phyloP scores from a whole-genome alignment of 1,139 yeast genomes.

The Hemisphaericaspora xylofermentans region DNA sequence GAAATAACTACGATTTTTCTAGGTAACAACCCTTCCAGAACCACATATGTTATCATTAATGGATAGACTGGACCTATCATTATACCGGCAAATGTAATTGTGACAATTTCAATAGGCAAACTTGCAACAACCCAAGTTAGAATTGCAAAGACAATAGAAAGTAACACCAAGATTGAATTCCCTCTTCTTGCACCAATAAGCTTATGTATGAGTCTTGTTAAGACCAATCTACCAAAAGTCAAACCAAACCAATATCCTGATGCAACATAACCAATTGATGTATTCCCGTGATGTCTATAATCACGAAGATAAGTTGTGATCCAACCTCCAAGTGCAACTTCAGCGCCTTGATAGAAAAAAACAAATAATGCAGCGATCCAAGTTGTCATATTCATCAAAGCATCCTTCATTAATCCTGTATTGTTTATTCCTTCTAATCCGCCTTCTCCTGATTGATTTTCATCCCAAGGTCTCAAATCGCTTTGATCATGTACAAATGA shows the following conservation, averaged over 20 bases:
- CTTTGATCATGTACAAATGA: slow-evolving; percentile 45
- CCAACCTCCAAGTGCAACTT: slow-evolving; percentile 73
- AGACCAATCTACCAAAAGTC: slow-evolving; percentile 55
- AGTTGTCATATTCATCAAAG: slow-evolving; percentile 43
- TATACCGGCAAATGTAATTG: slow-evolving; percentile 49
- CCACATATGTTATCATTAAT: slow-evolving; percentile 47
- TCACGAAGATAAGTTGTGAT: slow-evolving; percentile 61
- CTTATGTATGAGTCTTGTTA: slow-evolving; percentile 43
- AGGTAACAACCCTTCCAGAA: slow-evolving; percentile 42
- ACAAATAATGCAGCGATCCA: slow-evolving; percentile 58
- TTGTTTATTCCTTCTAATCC: too few species aligned
- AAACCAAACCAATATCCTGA: slow-evolving; percentile 76
- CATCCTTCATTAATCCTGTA: slow-evolving; percentile 19
- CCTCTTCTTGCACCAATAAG: slow-evolving; percentile 52
- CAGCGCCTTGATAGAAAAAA: slow-evolving; percentile 66
- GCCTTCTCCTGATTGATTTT: slow-evolving; percentile 2
- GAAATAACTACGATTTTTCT: slow-evolving; percentile 54
- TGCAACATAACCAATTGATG: slow-evolving; percentile 59
- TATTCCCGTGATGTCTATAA: slow-evolving; percentile 47
- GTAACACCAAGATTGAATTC: slow-evolving; percentile 32
- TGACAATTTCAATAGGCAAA: slow-evolving; percentile 41
- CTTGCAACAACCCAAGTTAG: slow-evolving; percentile 50
- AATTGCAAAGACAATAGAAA: slow-evolving; percentile 36
- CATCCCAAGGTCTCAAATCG: slow-evolving; percentile 39
- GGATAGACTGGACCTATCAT: slow-evolving; percentile 58